Evolutionary conservation across 2,329 filamentous ascomycete genomes (phyloP).

Genomic region (Xylaria sp.): DNA sequence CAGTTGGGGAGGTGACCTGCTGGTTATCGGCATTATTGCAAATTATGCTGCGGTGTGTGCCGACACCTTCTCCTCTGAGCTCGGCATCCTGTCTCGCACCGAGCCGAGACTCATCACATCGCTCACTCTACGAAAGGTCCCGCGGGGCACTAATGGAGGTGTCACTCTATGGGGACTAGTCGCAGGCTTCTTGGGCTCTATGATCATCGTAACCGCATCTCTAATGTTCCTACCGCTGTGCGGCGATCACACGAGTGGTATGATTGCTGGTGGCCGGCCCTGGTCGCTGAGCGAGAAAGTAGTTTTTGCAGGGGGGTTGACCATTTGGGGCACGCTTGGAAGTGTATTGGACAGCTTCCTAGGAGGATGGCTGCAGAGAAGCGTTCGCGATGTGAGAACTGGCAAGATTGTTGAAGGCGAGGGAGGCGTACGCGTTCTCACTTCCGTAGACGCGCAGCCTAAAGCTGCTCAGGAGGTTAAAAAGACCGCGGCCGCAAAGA

Average conservation of each 20-base stretch:
- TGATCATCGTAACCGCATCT: constrained; percentile 73
- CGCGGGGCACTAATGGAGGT: constrained; percentile 92
- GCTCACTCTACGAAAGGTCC: constrained; percentile 77
- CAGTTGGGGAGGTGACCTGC: constrained; percentile 69
- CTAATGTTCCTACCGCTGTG: constrained; percentile 77
- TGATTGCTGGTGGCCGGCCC: constrained; percentile 56
- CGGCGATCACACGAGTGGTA: constrained; percentile 51
- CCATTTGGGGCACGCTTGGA: constrained; percentile 78
- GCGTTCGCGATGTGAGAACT: constrained; percentile 82
- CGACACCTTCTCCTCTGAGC: constrained; percentile 94
- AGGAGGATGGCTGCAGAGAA: constrained; percentile 85
- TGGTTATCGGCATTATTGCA: constrained; percentile 73
- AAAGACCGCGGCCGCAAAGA: constrained; percentile 54
- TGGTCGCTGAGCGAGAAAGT: constrained; percentile 62
- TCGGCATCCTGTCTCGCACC: constrained; percentile 84
- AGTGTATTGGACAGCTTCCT: constrained; percentile 89
- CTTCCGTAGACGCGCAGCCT: constrained; percentile 51
- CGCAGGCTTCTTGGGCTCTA: constrained; percentile 78
- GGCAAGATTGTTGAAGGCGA: constrained; percentile 91
- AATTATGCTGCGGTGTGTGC: constrained; percentile 93
- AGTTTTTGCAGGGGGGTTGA: constrained; percentile 66
- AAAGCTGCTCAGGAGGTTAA: constrained; percentile 45
- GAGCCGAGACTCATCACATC: constrained; percentile 88
- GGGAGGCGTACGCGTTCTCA: constrained; percentile 71
- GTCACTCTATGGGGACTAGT: constrained; percentile 79